Conservation (phyloP, 2,329 filamentous ascomycete species). For the Drechslerella dactyloides region DNA sequence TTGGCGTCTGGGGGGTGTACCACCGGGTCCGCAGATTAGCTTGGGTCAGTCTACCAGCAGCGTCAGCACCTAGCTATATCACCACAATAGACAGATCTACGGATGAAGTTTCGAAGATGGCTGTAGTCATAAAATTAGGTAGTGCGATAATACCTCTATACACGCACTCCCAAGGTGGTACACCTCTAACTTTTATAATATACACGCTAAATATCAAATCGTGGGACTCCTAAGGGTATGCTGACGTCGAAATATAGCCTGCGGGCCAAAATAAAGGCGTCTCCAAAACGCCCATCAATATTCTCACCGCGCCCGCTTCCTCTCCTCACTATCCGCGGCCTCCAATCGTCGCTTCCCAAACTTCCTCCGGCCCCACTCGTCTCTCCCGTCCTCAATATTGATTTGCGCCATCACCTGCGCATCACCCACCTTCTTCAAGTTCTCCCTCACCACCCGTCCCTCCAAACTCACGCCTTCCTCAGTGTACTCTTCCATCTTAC, state of each 20-base stretch:
- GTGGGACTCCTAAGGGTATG: background rate
- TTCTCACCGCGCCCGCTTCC: conserved; percentile 61
- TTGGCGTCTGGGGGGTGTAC: conserved; percentile 6
- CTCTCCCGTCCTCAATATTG: conserved; percentile 88
- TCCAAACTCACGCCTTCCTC: conserved; percentile 89
- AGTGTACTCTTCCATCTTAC: conserved; percentile 79
- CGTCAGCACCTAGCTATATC: too few species aligned
- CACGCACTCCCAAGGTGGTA: too few species aligned
- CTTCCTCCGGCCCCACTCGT: conserved; percentile 79
- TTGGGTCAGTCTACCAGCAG: background rate
- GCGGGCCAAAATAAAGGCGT: conserved; percentile 1
- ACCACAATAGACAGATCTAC: too few species aligned
- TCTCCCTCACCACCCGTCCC: conserved; percentile 81
- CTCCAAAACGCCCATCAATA: conserved; percentile 20
- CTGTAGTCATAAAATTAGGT: too few species aligned
- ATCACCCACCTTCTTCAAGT: conserved; percentile 87
- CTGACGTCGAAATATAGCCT: background rate
- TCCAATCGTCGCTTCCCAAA: conserved; percentile 60
- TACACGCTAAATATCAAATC: background rate
- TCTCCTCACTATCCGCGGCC: conserved; percentile 57
- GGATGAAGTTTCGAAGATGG: too few species aligned
- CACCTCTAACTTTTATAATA: conserved; percentile 8
- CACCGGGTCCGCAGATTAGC: background rate
- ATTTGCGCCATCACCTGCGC: conserved; percentile 91
- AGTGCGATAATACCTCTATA: too few species aligned